A percentile compares a stretch with the other conserved stretches of the same genome.
Evolutionary conservation across 192 early-diverging fungal species (phyloP).

Genomic region (Mortierella hygrophila): DNA sequence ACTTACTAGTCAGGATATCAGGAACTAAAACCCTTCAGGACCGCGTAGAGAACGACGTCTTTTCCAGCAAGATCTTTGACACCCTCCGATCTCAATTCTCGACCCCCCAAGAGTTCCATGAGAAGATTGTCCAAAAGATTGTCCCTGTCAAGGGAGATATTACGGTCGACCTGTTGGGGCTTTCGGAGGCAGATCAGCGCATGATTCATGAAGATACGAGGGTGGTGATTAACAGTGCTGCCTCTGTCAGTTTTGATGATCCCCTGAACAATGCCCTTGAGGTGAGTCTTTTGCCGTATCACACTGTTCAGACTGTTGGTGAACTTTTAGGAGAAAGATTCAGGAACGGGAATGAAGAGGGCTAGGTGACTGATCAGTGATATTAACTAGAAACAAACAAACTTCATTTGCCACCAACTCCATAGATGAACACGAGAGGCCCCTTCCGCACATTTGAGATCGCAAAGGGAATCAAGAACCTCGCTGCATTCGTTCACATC

Average conservation of each 20-base stretch:
- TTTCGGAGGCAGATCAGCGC: slow-evolving; percentile 51
- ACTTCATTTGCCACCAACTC: neutral
- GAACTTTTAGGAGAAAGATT: neutral
- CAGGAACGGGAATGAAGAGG: neutral
- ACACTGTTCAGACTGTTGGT: neutral
- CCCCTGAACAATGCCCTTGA: slow-evolving; percentile 59
- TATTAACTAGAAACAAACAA: neutral
- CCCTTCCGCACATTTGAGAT: slow-evolving; percentile 47
- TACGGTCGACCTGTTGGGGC: slow-evolving; percentile 45
- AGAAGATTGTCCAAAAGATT: slow-evolving; percentile 56
- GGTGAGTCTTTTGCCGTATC: slow-evolving; percentile 30
- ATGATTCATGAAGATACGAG: slow-evolving; percentile 56
- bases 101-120: slow-evolving; percentile 44
- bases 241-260: slow-evolving; percentile 60
- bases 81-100: slow-evolving; percentile 50
- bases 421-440: slow-evolving; percentile 44
- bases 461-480: slow-evolving; percentile 31
- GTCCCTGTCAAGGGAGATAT: slow-evolving; percentile 59
- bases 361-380: neutral
- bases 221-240: slow-evolving; percentile 64
- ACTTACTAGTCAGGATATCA: slow-evolving; percentile 45
- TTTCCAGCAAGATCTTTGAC: slow-evolving; percentile 56
- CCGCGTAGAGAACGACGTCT: slow-evolving; percentile 43
- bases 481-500: slow-evolving; percentile 41
- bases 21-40: slow-evolving; percentile 43